Conservation (phyloP, 495 filamentous ascomycete species). For the Cercophora scortea region DNA sequence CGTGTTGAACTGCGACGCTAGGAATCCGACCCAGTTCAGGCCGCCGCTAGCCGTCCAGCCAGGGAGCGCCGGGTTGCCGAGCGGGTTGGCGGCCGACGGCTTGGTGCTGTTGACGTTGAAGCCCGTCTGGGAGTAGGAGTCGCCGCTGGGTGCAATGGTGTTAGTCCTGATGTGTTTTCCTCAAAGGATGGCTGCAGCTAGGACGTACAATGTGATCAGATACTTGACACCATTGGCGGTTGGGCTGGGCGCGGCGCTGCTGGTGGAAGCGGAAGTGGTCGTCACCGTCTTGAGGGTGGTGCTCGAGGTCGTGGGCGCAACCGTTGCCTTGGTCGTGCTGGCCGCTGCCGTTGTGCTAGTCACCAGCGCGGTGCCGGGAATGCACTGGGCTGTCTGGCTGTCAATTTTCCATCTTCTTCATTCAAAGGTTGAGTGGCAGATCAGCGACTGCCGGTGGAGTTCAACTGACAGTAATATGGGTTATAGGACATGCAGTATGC, state of each 20-base stretch:
- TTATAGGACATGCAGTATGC: slow-evolving; percentile 11
- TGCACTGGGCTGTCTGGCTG: slow-evolving; percentile 8
- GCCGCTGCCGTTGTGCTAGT: background rate
- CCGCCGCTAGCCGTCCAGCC: slow-evolving; percentile 53
- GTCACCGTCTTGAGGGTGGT: background rate
- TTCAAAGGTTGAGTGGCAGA: no score
- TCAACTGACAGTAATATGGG: slow-evolving; percentile 13
- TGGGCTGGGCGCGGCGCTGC: background rate
- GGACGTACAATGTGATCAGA: slow-evolving; percentile 25
- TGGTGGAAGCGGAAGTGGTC: background rate
- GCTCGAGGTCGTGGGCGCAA: background rate
- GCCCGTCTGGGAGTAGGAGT: slow-evolving; percentile 47
- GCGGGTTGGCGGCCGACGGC: slow-evolving; percentile 56
- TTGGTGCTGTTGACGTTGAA: slow-evolving; percentile 57
- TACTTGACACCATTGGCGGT: slow-evolving; percentile 13
- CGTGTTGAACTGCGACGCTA: slow-evolving; percentile 54
- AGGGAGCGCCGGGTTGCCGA: slow-evolving; percentile 67
- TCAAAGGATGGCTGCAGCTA: background rate
- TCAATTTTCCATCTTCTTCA: background rate
- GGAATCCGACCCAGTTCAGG: slow-evolving; percentile 62
- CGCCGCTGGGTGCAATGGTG: slow-evolving; percentile 36
- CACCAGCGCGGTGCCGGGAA: slow-evolving; percentile 2
- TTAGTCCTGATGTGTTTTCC: background rate
- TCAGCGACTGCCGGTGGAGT: no score
- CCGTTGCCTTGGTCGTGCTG: background rate